Percentiles rank a stretch among this genome's conserved stretches.
These are phyloP conservation scores for Vigna angularis DNA, from an alignment of 306 rosid species.

Conservation along the genomic window DNA sequence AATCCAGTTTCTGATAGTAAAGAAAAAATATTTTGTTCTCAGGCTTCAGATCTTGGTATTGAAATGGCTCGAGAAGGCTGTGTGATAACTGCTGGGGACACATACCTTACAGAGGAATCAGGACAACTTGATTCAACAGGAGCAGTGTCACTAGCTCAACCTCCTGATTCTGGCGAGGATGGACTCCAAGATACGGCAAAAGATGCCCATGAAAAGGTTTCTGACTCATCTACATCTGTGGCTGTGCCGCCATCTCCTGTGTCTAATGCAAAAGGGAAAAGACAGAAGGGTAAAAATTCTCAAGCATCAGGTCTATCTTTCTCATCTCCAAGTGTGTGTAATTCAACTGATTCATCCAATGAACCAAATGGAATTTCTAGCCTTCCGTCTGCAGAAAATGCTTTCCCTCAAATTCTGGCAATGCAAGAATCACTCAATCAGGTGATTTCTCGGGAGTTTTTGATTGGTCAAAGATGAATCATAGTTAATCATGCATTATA, in stretches of 20 bases:
- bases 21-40: slow-evolving; percentile 87
- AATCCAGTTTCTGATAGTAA: slow-evolving; percentile 59
- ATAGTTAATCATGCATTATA: slow-evolving; percentile 8
- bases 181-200: slow-evolving; percentile 62
- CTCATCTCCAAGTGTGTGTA: slow-evolving; percentile 58
- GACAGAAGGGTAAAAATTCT: slow-evolving; percentile 76
- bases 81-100: slow-evolving; percentile 71
- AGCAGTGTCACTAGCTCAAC: slow-evolving; percentile 54
- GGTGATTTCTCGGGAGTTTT: slow-evolving; percentile 53
- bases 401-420: slow-evolving; percentile 64
- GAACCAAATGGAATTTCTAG: slow-evolving; percentile 70
- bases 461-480: slow-evolving; percentile 9
- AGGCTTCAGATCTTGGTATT: slow-evolving; percentile 96
- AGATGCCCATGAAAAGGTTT: slow-evolving; percentile 69
- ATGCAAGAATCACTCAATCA: slow-evolving; percentile 89
- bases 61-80: slow-evolving; percentile 87
- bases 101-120: slow-evolving; percentile 58
- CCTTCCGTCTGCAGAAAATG: slow-evolving; percentile 62
- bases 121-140: slow-evolving; percentile 54
- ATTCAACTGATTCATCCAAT: slow-evolving; percentile 62
- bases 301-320: slow-evolving; percentile 68
- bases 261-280: slow-evolving; percentile 74
- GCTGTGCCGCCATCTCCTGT: slow-evolving; percentile 52
- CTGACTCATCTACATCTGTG: slow-evolving; percentile 60
- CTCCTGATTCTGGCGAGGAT: slow-evolving; percentile 64